Conservation (phyloP, 1,139 yeast species). For the Suhomyces terraborum region DNA sequence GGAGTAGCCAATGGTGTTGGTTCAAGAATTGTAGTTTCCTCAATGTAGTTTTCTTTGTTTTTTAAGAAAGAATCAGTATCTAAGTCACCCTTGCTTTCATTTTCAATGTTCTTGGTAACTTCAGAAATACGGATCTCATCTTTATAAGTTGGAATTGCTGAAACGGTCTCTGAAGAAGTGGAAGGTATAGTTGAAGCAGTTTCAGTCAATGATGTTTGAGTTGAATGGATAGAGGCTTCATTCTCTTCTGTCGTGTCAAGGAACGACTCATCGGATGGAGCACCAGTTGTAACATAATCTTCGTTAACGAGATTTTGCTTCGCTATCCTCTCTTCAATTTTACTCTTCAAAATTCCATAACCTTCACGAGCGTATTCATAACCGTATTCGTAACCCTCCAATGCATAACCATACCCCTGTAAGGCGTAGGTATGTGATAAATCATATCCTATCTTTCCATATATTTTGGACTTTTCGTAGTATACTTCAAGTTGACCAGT, state of each 20-base stretch:
- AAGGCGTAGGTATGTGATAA: conserved; percentile 33
- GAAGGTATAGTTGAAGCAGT: conserved; percentile 3
- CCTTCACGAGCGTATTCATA: conserved; percentile 15
- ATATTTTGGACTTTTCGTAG: conserved; percentile 13
- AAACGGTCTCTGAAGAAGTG: conserved; percentile 6
- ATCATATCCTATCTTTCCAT: conserved; percentile 25
- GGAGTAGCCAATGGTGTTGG: conserved; percentile 6
- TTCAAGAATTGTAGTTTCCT: conserved; percentile 8
- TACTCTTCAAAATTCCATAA: conserved; percentile 36
- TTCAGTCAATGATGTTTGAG: conserved; percentile 1
- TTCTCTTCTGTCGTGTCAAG: conserved; percentile 7
- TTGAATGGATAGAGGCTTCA: conserved; percentile 4
- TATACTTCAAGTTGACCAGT: conserved; percentile 37
- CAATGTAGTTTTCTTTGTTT: conserved; percentile 19
- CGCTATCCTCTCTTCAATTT: conserved; percentile 34
- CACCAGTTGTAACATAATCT: conserved; percentile 6
- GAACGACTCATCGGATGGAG: conserved; percentile 1
- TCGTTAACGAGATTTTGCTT: conserved; percentile 4
- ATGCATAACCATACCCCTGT: conserved; percentile 10
- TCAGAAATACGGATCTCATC: conserved; percentile 19
- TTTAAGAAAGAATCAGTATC: conserved; percentile 24
- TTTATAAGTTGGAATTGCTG: conserved; percentile 2
- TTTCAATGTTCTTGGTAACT: conserved; percentile 24
- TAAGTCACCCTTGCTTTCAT: conserved; percentile 19
- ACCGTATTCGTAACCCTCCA: not conserved